Evolutionary conservation across 768 basidiomycete genomes (phyloP).

Genomic region (Dioszegia crocea): DNA sequence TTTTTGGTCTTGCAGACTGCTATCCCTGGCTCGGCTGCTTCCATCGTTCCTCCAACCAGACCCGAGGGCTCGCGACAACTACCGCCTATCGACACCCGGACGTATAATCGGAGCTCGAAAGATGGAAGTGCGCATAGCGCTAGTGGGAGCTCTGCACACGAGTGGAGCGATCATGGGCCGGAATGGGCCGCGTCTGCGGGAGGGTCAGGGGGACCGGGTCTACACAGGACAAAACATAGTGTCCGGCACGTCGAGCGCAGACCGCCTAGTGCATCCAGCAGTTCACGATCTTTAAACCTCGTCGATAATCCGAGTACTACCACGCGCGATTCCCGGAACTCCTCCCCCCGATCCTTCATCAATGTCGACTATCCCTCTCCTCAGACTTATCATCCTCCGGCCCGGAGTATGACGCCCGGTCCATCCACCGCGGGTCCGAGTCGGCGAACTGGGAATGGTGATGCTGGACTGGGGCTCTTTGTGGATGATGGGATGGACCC

Average conservation of each 20-base stretch:
- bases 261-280: slow-evolving; percentile 6
- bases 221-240: slow-evolving; percentile 8
- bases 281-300: slow-evolving; percentile 9
- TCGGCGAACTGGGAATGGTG: slow-evolving; percentile 1
- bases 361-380: slow-evolving; percentile 5
- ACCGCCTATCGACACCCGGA: slow-evolving; percentile 18
- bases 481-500: slow-evolving; percentile 36
- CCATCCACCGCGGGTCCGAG: slow-evolving; percentile 19
- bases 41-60: slow-evolving; percentile 59
- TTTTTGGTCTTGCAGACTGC: slow-evolving; percentile 66
- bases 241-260: slow-evolving; percentile 4
- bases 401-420: background rate
- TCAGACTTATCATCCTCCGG: background rate
- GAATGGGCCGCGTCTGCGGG: background rate
- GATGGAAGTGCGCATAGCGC: slow-evolving; percentile 41
- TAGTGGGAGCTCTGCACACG: slow-evolving; percentile 34
- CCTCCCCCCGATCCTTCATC: slow-evolving; percentile 5
- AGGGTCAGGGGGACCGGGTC: background rate
- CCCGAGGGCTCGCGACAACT: slow-evolving; percentile 15
- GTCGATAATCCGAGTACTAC: background rate
- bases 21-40: slow-evolving; percentile 56
- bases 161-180: slow-evolving; percentile 28
- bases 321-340: background rate
- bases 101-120: slow-evolving; percentile 38
- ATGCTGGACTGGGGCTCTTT: slow-evolving; percentile 21